phyloP scores from a whole-genome alignment of 192 early-diverging fungal species.

The Rhizoclosmatium globosum region DNA sequence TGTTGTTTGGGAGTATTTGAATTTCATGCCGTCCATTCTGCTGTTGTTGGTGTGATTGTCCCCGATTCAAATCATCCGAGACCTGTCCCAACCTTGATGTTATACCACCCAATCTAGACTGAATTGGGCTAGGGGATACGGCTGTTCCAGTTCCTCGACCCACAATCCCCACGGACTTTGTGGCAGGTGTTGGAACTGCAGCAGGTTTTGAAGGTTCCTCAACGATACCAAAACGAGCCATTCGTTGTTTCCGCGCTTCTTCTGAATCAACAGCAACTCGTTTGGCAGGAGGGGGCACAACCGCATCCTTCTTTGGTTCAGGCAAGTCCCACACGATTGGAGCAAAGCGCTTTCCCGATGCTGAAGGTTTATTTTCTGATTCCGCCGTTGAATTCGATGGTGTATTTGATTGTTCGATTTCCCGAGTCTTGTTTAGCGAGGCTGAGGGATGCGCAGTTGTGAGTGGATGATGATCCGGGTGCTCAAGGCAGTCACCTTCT shows the following conservation, averaged over 20 bases:
- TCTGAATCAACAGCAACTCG: not conserved
- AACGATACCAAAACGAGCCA: not conserved
- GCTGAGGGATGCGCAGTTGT: not conserved
- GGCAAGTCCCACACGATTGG: constrained; percentile 1
- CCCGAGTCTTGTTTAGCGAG: not conserved
- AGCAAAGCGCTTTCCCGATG: not conserved
- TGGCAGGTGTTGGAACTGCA: not conserved
- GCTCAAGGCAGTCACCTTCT: too few species aligned
- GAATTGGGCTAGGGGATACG: not conserved
- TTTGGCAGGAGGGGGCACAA: not conserved
- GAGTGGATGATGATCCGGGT: not conserved
- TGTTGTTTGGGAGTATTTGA: not conserved
- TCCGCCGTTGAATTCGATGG: too few species aligned
- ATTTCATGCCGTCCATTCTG: not conserved
- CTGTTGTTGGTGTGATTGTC: not conserved
- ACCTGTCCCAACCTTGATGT: not conserved
- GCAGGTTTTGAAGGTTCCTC: not conserved
- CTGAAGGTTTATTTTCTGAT: too few species aligned
- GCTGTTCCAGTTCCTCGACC: not conserved
- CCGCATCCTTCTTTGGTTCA: not conserved
- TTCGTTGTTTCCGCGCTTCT: not conserved
- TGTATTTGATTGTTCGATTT: too few species aligned
- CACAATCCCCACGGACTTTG: not conserved
- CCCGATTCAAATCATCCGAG: not conserved
- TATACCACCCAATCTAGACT: not conserved